A percentile compares a stretch with the other conserved stretches of the same genome.
phyloP scores from a whole-genome alignment of 208 protist species.

The Leishmania aethiopica region DNA sequence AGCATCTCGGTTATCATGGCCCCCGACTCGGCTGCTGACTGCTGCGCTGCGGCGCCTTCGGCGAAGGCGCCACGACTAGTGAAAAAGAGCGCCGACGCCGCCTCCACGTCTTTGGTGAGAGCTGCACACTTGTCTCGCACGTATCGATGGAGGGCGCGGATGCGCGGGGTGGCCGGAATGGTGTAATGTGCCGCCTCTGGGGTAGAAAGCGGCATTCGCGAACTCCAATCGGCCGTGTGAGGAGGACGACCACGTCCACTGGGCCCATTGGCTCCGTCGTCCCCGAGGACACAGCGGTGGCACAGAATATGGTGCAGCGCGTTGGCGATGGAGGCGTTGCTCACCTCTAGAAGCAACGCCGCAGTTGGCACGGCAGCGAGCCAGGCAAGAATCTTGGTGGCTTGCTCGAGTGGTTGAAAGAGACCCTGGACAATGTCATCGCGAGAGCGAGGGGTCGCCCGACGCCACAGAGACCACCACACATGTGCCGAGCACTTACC shows the following conservation, averaged over 20 bases:
- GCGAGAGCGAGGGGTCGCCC: conserved; percentile 56
- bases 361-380: conserved; percentile 37
- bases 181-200: no score
- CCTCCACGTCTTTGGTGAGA: conserved; percentile 48
- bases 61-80: not conserved
- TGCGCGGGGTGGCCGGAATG: conserved; percentile 16
- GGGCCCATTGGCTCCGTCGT: not conserved
- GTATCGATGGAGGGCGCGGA: conserved; percentile 41
- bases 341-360: conserved; percentile 53
- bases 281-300: conserved; percentile 54
- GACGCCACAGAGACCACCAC: conserved; percentile 76
- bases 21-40: conserved; percentile 11
- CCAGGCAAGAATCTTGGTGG: conserved; percentile 56
- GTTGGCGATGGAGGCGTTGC: conserved; percentile 63
- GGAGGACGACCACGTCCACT: not conserved
- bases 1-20: conserved; percentile 45
- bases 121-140: conserved; percentile 29
- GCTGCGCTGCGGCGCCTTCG: conserved; percentile 5
- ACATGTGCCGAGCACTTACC: conserved; percentile 36
- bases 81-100: conserved; percentile 30
- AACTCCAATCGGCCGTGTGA: not conserved
- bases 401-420: conserved; percentile 54
- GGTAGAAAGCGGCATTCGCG: not conserved
- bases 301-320: conserved; percentile 64
- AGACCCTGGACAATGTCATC: conserved; percentile 46